phyloP scores from a whole-genome alignment of 2,329 filamentous ascomycete species.

The Pseudopyrenochaeta lycopersici region DNA sequence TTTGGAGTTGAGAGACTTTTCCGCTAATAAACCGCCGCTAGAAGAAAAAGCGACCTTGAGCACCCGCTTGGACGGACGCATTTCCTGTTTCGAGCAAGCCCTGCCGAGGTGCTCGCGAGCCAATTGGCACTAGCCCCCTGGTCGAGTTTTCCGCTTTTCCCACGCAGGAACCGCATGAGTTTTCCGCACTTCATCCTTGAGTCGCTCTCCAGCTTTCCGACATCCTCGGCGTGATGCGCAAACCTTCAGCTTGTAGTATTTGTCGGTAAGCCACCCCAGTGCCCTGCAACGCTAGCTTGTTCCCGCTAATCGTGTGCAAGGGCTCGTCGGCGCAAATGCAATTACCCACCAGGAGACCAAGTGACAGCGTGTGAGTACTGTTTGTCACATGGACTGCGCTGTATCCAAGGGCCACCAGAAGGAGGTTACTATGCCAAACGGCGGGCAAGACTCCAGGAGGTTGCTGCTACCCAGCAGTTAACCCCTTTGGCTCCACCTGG shows the following conservation, averaged over 20 bases:
- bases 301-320: constrained; percentile 16
- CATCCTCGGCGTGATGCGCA: constrained; percentile 25
- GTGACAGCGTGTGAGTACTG: constrained; percentile 29
- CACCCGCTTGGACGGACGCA: neutral
- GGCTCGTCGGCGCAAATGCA: constrained; percentile 34
- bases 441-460: constrained; percentile 23
- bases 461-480: constrained; percentile 9
- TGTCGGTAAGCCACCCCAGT: constrained; percentile 27
- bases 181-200: constrained; percentile 23
- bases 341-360: constrained; percentile 20
- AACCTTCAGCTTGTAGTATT: constrained; percentile 30
- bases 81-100: constrained; percentile 2
- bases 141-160: neutral
- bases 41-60: neutral
- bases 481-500: constrained; percentile 1
- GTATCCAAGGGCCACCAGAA: constrained; percentile 31
- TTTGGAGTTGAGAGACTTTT: constrained; percentile 18
- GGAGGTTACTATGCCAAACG: constrained; percentile 35
- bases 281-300: neutral
- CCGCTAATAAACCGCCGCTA: constrained; percentile 29
- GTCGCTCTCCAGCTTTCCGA: constrained; percentile 10
- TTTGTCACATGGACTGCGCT: constrained; percentile 25
- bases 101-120: constrained; percentile 8
- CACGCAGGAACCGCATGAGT: constrained; percentile 10
- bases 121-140: neutral